Conservation (phyloP, 139 green algal species). For the Pedinophyceae sp. region DNA sequence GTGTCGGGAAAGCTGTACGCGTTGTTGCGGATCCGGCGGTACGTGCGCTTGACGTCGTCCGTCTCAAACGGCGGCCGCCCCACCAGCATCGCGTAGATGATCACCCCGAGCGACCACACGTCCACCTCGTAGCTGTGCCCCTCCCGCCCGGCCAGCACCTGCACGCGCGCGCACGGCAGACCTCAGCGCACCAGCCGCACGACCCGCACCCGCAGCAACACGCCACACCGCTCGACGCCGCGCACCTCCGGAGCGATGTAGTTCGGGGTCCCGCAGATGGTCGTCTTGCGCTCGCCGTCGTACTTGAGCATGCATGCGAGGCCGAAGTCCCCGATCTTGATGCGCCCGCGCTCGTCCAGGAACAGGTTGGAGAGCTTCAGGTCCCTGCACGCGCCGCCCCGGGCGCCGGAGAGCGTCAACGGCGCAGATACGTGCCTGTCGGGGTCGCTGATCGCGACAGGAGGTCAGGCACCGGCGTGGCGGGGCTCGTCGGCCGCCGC, state of each 20-base stretch:
- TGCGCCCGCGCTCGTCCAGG: background rate
- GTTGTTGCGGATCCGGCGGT: constrained; percentile 13
- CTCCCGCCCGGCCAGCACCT: background rate
- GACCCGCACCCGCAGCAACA: background rate
- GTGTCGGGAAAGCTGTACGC: constrained; percentile 13
- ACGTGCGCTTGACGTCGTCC: constrained; percentile 14
- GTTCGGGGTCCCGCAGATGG: constrained; percentile 21
- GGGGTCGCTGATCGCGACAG: no score
- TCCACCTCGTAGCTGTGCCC: constrained; percentile 18
- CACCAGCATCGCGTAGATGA: constrained; percentile 16
- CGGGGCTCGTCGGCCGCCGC: no score
- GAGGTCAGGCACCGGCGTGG: no score
- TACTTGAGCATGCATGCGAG: constrained; percentile 11
- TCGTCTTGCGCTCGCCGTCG: constrained; percentile 10
- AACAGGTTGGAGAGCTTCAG: constrained; percentile 20
- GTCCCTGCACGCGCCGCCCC: no score
- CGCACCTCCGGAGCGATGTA: constrained; percentile 24
- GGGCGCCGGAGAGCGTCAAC: no score
- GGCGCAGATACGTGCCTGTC: no score
- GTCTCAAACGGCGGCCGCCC: constrained; percentile 20
- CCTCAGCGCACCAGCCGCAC: no score
- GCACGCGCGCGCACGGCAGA: no score
- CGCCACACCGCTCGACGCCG: background rate
- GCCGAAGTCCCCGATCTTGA: constrained; percentile 14
- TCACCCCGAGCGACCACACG: constrained; percentile 20